These are phyloP conservation scores for Phytopythium kandeliae DNA, from an alignment of 352 stramenopile species.

Conservation along the genomic window DNA sequence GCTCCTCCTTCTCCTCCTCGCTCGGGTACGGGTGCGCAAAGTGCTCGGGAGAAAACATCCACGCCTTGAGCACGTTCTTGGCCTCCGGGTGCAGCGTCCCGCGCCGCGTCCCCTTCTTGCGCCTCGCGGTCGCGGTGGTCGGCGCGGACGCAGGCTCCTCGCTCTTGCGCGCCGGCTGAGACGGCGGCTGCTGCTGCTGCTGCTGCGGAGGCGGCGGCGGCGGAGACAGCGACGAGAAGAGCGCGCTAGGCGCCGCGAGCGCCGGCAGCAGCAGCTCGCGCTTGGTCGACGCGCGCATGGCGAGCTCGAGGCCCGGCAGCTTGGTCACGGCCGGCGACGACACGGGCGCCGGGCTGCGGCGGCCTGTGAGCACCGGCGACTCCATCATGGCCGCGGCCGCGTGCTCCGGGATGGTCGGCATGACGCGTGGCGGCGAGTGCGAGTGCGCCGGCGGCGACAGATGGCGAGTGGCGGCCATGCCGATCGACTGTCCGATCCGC, in stretches of 20 bases:
- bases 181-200: slow-evolving; percentile 16
- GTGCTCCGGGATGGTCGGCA: slow-evolving; percentile 11
- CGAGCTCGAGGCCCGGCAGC: slow-evolving; percentile 59
- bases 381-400: slow-evolving; percentile 11
- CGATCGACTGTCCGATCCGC: too few species aligned
- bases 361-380: slow-evolving; percentile 36
- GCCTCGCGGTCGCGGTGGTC: slow-evolving; percentile 13
- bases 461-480: background rate
- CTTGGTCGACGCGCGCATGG: slow-evolving; percentile 35
- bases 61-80: slow-evolving; percentile 85
- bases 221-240: slow-evolving; percentile 23
- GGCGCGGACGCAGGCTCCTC: background rate
- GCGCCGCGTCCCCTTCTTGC: slow-evolving; percentile 76
- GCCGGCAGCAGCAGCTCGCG: slow-evolving; percentile 48
- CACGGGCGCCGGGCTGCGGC: slow-evolving; percentile 16
- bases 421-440: background rate
- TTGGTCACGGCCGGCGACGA: slow-evolving; percentile 40
- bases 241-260: slow-evolving; percentile 25
- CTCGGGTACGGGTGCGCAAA: slow-evolving; percentile 85
- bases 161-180: slow-evolving; percentile 1
- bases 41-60: slow-evolving; percentile 88
- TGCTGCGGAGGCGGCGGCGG: slow-evolving; percentile 14
- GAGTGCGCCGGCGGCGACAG: background rate
- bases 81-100: slow-evolving; percentile 79
- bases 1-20: slow-evolving; percentile 84